These are phyloP conservation scores for Nemania sp. DNA, from an alignment of 2,329 filamentous ascomycete genomes.

Conservation along the genomic window DNA sequence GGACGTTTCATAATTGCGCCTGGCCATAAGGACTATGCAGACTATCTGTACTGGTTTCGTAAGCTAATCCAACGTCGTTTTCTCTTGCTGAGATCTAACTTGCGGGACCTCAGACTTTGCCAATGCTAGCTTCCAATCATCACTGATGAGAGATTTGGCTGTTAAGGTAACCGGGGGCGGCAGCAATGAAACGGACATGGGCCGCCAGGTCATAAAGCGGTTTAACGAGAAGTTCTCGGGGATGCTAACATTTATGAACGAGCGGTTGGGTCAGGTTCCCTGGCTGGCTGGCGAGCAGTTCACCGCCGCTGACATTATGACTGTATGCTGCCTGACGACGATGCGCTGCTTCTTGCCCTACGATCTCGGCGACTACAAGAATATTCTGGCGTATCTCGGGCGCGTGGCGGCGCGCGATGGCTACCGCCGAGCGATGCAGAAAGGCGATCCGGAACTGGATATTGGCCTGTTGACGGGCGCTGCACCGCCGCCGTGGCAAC, in stretches of 20 bases:
- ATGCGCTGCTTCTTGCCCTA: slow-evolving; percentile 65
- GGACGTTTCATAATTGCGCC: slow-evolving; percentile 29
- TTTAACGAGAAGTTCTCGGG: slow-evolving; percentile 52
- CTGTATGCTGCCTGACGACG: slow-evolving; percentile 70
- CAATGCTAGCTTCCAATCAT: slow-evolving; percentile 50
- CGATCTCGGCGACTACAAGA: slow-evolving; percentile 56
- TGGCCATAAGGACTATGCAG: slow-evolving; percentile 31
- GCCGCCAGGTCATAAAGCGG: slow-evolving; percentile 50
- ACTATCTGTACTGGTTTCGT: slow-evolving; percentile 44
- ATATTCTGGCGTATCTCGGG: slow-evolving; percentile 60
- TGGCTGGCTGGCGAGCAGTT: slow-evolving; percentile 73
- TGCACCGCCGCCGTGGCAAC: slow-evolving; percentile 36
- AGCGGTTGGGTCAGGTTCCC: slow-evolving; percentile 58
- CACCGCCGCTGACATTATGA: slow-evolving; percentile 75
- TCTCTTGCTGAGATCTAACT: slow-evolving; percentile 12
- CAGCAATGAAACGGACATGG: slow-evolving; percentile 38
- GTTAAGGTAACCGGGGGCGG: slow-evolving; percentile 1
- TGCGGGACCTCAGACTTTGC: slow-evolving; percentile 58
- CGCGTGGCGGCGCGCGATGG: slow-evolving; percentile 58
- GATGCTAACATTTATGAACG: slow-evolving; percentile 61
- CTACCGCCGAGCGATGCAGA: slow-evolving; percentile 61
- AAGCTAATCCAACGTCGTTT: background rate
- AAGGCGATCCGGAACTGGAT: slow-evolving; percentile 62
- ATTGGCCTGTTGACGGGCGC: slow-evolving; percentile 41
- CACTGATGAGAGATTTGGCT: slow-evolving; percentile 14